Evolutionary conservation across 1,284 basidiomycete genomes (phyloP).

Genomic region (Schizopora paradoxa): DNA sequence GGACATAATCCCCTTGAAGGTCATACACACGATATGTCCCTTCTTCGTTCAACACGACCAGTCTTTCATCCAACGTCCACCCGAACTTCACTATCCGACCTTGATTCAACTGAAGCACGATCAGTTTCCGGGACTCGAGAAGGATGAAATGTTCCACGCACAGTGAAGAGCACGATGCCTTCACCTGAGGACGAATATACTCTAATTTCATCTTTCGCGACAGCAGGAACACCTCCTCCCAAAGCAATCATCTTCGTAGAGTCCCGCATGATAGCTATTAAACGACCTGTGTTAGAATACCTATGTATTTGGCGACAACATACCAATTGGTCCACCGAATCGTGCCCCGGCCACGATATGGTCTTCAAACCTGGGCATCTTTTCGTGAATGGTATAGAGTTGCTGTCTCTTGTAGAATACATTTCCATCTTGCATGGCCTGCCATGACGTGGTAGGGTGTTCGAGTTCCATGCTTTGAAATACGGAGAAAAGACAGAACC

Average conservation of each 20-base stretch:
- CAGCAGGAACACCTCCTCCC: slow-evolving; percentile 51
- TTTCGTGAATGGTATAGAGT: slow-evolving; percentile 80
- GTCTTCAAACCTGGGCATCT: slow-evolving; percentile 75
- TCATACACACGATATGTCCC: slow-evolving; percentile 90
- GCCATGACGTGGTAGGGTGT: slow-evolving; percentile 74
- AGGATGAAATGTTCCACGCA: slow-evolving; percentile 45
- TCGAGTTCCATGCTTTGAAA: slow-evolving; percentile 32
- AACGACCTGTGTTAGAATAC: slow-evolving; percentile 8
- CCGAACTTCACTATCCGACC: slow-evolving; percentile 76
- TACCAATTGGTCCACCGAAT: slow-evolving; percentile 87
- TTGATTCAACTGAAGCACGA: slow-evolving; percentile 71
- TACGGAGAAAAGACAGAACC: background rate
- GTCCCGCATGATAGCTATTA: slow-evolving; percentile 82
- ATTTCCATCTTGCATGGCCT: slow-evolving; percentile 73
- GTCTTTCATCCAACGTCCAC: slow-evolving; percentile 76
- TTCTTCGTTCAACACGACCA: slow-evolving; percentile 88
- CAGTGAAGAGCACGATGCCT: slow-evolving; percentile 55
- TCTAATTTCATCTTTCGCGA: slow-evolving; percentile 74
- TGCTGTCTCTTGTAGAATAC: slow-evolving; percentile 79
- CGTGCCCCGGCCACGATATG: slow-evolving; percentile 78
- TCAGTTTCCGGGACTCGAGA: slow-evolving; percentile 16
- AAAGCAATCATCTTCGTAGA: slow-evolving; percentile 76
- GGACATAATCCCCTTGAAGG: slow-evolving; percentile 79
- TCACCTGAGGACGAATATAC: slow-evolving; percentile 73
- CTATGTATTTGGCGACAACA: slow-evolving; percentile 20